Base-by-base conservation (phyloP, 257 asterid species). In the Marsdenia floribunda region DNA sequence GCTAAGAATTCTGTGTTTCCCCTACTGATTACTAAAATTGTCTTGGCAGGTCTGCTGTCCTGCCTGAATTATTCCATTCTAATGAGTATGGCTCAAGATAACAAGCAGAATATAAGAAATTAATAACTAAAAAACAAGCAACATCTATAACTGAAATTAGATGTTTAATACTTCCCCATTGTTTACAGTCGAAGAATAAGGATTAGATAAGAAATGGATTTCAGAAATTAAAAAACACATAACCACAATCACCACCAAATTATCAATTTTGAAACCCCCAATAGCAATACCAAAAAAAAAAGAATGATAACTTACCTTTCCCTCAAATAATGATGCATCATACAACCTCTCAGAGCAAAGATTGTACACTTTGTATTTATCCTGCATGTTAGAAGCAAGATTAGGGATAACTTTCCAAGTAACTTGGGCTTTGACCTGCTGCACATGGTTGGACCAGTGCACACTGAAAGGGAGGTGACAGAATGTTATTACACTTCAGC, bases 261-360 rank as follows among this genome's bases (percentile, higher is more conserved):
- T 60, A 29, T 12, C 26, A 22, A 49, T 33, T 6, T n/a, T 22
- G 3, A 70, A 65, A 57, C 53, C 53, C 18, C 42, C 22, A 49
- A 60, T 19, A 74, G 66, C 57, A 50, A 14, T 6, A 46, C 24
- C n/a, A n/a, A 35, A 73, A 67, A 64, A 73, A 0, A 76, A 72
- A 73, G 59, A 70, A 80, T 46, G 63, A 76, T 50, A 72, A 65
- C 80, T 75, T 66, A 94, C 99, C 98, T 95, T 95, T 60, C 99
- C 99, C 87, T 92, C 99, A 69, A 95, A 91, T 75, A 95, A 80
- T 70, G 99, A 95, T 38, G 90, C 96, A 77, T 95, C 99, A 57
- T 95, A 95, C 87, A 95, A 81, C 83, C 99, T 90, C 90, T 95
- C 99, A 65, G 99, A 93, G 78, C 99, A 95, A 77, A 95, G 96